phyloP scores from a whole-genome alignment of 2,329 filamentous ascomycete genomes.

The Tothia fuscella region DNA sequence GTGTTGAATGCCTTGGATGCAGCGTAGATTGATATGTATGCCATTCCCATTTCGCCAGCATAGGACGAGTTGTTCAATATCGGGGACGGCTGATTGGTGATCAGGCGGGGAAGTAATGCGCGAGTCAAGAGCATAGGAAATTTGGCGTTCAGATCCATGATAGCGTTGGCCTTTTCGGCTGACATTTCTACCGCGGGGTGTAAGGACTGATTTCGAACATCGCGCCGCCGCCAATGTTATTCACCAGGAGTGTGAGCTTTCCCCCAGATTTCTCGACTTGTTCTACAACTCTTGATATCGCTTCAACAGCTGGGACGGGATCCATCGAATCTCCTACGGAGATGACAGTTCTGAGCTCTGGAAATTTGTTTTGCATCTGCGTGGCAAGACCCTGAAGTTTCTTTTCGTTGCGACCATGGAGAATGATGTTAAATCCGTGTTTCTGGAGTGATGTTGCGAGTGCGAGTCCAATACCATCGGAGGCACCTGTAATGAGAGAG shows the following conservation, averaged over 20 bases:
- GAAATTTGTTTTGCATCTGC: constrained; percentile 29
- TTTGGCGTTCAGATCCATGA: constrained; percentile 26
- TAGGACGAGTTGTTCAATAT: constrained; percentile 9
- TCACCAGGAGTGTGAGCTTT: constrained; percentile 42
- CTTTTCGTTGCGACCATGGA: constrained; percentile 42
- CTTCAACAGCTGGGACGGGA: constrained; percentile 18
- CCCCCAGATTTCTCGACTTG: constrained; percentile 22
- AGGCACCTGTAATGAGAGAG: constrained; percentile 42
- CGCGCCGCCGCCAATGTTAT: constrained; percentile 40
- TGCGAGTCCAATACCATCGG: constrained; percentile 42
- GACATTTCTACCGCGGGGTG: constrained; percentile 6
- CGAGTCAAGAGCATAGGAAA: constrained; percentile 40
- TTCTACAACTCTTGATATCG: constrained; percentile 11
- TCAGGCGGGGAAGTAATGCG: constrained; percentile 34
- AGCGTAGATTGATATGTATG: constrained; percentile 4
- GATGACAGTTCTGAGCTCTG: constrained; percentile 26
- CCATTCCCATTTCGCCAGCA: neutral
- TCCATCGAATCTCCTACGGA: constrained; percentile 35
- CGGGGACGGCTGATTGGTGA: constrained; percentile 4
- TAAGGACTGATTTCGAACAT: constrained; percentile 17
- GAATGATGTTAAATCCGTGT: constrained; percentile 43
- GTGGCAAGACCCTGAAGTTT: constrained; percentile 36
- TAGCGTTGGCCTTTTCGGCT: constrained; percentile 11
- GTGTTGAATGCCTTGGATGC: constrained; percentile 9
- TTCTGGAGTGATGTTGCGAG: constrained; percentile 40